These are phyloP conservation scores for Rhizopogon roseolus DNA, from an alignment of 768 basidiomycete species.

Conservation along the genomic window DNA sequence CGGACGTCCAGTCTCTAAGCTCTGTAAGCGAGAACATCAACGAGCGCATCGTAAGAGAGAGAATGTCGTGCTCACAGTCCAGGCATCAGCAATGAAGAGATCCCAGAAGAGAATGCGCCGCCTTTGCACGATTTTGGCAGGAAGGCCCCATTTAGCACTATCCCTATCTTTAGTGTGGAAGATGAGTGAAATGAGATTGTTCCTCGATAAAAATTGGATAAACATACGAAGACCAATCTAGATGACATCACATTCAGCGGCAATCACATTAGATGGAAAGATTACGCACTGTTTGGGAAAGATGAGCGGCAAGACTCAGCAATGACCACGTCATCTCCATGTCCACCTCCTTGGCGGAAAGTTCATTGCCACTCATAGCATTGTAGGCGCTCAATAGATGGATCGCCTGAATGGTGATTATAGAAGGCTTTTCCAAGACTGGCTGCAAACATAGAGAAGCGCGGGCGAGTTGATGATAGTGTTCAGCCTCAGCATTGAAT, in stretches of 20 bases:
- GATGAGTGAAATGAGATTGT: constrained; percentile 6
- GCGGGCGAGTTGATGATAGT: constrained; percentile 60
- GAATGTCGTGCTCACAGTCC: constrained; percentile 43
- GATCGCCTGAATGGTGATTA: constrained; percentile 66
- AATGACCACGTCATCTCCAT: constrained; percentile 73
- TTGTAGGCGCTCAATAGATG: constrained; percentile 68
- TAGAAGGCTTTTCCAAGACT: constrained; percentile 65
- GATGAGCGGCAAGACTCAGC: constrained; percentile 58
- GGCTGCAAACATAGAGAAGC: constrained; percentile 65
- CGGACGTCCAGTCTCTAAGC: constrained; percentile 65
- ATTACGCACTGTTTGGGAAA: constrained; percentile 56
- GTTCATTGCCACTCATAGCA: constrained; percentile 62
- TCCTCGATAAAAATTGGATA: constrained; percentile 6
- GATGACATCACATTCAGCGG: constrained; percentile 10
- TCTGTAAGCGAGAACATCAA: constrained; percentile 34
- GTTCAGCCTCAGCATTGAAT: constrained; percentile 44
- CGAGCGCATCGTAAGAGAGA: neutral
- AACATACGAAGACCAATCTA: constrained; percentile 69
- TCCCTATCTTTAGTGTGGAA: constrained; percentile 45
- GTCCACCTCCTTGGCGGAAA: constrained; percentile 51
- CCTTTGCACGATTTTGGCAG: constrained; percentile 56
- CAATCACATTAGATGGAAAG: constrained; percentile 2
- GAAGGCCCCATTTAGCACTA: constrained; percentile 59
- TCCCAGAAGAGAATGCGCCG: constrained; percentile 76
- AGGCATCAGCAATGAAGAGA: constrained; percentile 66